A percentile compares a stretch with the other conserved stretches of the same genome.
These are phyloP conservation scores for Hysterium pulicare DNA, from an alignment of 2,329 filamentous ascomycete species.

Conservation along the genomic window DNA sequence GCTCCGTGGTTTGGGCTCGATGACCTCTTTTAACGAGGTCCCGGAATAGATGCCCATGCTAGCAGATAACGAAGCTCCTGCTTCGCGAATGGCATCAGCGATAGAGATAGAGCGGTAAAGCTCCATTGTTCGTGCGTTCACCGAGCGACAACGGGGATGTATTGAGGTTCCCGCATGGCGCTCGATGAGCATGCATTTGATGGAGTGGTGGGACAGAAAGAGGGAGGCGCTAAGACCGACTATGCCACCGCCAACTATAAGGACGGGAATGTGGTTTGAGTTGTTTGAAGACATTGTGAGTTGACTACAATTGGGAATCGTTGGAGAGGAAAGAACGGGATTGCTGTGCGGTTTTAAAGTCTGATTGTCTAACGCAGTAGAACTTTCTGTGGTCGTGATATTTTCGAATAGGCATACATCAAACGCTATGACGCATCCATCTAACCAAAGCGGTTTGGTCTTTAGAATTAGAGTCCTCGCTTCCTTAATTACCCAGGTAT, in stretches of 20 bases:
- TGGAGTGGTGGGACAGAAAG: not conserved
- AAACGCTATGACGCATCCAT: no score
- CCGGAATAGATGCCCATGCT: conserved; percentile 3
- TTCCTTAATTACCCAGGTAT: no score
- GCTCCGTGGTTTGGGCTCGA: conserved; percentile 2
- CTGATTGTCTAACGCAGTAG: no score
- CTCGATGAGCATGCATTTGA: not conserved
- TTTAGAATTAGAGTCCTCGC: no score
- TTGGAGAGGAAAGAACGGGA: no score
- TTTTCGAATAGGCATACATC: no score
- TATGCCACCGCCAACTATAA: not conserved
- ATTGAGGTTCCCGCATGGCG: not conserved
- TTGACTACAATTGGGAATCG: no score
- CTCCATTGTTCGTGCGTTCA: conserved; percentile 3
- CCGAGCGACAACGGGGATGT: not conserved
- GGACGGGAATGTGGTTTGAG: conserved; percentile 4
- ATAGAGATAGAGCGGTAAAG: not conserved
- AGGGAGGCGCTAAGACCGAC: not conserved
- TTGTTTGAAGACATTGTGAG: no score
- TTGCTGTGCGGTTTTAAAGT: no score
- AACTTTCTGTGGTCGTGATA: no score
- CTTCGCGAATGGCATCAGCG: not conserved
- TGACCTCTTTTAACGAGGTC: conserved; percentile 3
- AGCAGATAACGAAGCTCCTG: conserved; percentile 4
- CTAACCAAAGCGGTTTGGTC: no score